phyloP scores from a whole-genome alignment of 2,329 filamentous ascomycete species.

The Exophiala bonariae region DNA sequence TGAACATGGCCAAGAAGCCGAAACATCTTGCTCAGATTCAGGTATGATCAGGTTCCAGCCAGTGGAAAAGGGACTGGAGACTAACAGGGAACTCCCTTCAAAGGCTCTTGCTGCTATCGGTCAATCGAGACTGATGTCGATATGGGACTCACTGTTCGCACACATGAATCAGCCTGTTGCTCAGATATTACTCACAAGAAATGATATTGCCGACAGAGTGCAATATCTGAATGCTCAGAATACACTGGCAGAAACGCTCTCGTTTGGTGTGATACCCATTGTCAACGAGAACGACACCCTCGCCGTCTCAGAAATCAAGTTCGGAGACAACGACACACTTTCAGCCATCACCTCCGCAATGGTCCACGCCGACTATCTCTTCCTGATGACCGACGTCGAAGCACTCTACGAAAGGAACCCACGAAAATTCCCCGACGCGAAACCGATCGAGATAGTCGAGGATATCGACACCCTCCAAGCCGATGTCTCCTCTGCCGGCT shows the following conservation, averaged over 20 bases:
- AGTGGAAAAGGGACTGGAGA: too few relatives aligned
- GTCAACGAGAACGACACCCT: constrained; percentile 99
- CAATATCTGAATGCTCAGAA: constrained; percentile 97
- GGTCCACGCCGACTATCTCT: constrained; percentile 94
- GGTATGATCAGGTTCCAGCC: too few relatives aligned
- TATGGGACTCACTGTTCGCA: constrained; percentile 91
- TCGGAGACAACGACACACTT: constrained; percentile 96
- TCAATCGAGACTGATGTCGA: constrained; percentile 88
- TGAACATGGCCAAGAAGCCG: constrained; percentile 83
- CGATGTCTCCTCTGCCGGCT: constrained; percentile 89
- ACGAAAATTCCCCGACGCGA: constrained; percentile 77
- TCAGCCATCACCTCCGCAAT: constrained; percentile 96
- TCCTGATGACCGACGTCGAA: constrained; percentile 98
- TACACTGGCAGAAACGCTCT: constrained; percentile 83
- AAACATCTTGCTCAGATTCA: constrained; percentile 90
- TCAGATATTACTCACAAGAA: constrained; percentile 90
- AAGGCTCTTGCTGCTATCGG: constrained; percentile 93
- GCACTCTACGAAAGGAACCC: constrained; percentile 97
- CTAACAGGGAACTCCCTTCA: too few relatives aligned
- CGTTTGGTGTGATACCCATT: constrained; percentile 96
- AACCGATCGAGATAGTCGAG: constrained; percentile 87
- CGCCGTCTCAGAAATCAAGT: constrained; percentile 97
- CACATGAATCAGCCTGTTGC: constrained; percentile 89
- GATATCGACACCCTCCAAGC: constrained; percentile 81
- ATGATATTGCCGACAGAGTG: constrained; percentile 92